A percentile compares a stretch with the other conserved stretches of the same genome.
Conservation (phyloP, 2,329 filamentous ascomycete species). For the Epichloe aotearoae region DNA sequence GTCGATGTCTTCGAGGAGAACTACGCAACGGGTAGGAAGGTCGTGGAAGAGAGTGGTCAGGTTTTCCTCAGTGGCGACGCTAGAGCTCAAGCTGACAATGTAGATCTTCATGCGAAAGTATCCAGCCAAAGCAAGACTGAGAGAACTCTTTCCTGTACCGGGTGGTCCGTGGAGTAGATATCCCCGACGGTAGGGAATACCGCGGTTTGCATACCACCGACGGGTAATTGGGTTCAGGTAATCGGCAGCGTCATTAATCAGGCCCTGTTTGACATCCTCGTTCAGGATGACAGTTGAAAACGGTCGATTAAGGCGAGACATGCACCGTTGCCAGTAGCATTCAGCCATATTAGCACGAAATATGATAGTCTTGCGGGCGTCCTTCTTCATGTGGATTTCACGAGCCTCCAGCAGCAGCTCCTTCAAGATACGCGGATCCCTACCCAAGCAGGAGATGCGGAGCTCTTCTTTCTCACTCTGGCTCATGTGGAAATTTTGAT, state of each 20-base stretch:
- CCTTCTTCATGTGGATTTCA: constrained; percentile 39
- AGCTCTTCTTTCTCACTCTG: constrained; percentile 45
- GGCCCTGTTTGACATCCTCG: constrained; percentile 43
- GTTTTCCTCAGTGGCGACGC: constrained; percentile 49
- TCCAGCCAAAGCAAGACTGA: constrained; percentile 57
- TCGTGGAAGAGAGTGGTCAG: constrained; percentile 50
- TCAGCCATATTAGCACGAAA: constrained; percentile 43
- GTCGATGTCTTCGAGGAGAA: constrained; percentile 67
- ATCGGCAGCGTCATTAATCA: constrained; percentile 48
- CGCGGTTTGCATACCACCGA: constrained; percentile 72
- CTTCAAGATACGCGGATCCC: constrained; percentile 47
- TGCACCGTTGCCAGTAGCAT: constrained; percentile 46
- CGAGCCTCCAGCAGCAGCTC: constrained; percentile 48
- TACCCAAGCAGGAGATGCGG: constrained; percentile 47
- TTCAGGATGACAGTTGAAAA: constrained; percentile 54
- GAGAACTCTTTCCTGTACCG: constrained; percentile 65
- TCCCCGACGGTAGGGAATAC: constrained; percentile 74
- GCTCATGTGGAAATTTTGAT: constrained; percentile 22
- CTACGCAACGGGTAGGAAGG: constrained; percentile 56
- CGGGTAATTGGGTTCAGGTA: constrained; percentile 49
- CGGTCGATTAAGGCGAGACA: constrained; percentile 45
- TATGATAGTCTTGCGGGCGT: constrained; percentile 50
- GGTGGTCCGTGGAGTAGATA: constrained; percentile 74
- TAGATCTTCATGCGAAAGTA: constrained; percentile 60
- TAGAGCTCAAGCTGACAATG: constrained; percentile 54